Evolutionary conservation across 2,329 filamentous ascomycete genomes (phyloP).

Genomic region (Tothia fuscella): DNA sequence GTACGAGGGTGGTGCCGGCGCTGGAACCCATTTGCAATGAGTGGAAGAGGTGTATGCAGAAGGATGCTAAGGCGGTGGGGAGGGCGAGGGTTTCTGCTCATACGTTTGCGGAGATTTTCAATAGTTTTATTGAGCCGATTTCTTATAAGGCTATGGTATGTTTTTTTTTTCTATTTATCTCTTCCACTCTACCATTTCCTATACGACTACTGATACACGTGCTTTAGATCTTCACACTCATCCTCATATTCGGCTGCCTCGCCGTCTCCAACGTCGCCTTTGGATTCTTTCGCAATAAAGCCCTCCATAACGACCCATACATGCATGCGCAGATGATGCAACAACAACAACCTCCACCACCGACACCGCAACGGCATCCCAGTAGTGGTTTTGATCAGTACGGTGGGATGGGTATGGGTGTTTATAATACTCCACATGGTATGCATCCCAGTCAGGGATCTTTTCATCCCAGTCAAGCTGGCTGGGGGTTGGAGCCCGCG

Average conservation of each 20-base stretch:
- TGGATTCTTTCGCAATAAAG: conserved; percentile 38
- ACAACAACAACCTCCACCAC: conserved; percentile 3
- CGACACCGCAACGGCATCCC: conserved; percentile 3
- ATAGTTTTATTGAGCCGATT: conserved; percentile 84
- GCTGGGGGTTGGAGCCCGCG: background rate
- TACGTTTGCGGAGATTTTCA: conserved; percentile 85
- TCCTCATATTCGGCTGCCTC: conserved; percentile 40
- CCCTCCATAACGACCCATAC: conserved; percentile 10
- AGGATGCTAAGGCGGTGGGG: conserved; percentile 66
- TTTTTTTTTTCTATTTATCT: background rate
- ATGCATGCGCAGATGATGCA: conserved; percentile 7
- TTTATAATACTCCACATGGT: conserved; percentile 2
- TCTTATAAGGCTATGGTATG: conserved; percentile 68
- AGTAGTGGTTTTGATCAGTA: background rate
- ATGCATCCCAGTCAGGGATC: too few species aligned
- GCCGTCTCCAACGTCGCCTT: conserved; percentile 47
- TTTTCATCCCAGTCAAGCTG: too few species aligned
- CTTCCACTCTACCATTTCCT: conserved; percentile 11
- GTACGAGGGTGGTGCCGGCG: conserved; percentile 53
- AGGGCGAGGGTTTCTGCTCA: conserved; percentile 70
- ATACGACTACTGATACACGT: conserved; percentile 9
- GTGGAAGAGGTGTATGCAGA: conserved; percentile 82
- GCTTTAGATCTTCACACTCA: conserved; percentile 34
- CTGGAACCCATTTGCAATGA: conserved; percentile 60
- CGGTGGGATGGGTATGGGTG: too few species aligned